Conservation (phyloP, 1,139 yeast genomes). For the Yamadazyma friedrichii region DNA sequence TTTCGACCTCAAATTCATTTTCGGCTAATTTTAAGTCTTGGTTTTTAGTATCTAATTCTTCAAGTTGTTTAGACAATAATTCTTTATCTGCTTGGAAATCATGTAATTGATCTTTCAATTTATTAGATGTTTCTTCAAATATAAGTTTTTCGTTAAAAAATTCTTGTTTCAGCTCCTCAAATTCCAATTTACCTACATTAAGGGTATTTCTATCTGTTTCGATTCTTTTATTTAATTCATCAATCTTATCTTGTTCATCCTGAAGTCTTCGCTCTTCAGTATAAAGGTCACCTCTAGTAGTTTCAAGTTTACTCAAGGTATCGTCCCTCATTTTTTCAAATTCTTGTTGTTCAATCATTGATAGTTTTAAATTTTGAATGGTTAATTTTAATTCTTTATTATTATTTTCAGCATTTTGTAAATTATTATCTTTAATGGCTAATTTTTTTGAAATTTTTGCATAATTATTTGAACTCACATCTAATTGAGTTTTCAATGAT, state of each 20-base stretch:
- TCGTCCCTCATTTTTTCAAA: slow-evolving; percentile 1
- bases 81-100: not conserved
- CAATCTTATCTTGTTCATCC: not conserved
- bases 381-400: slow-evolving; percentile 7
- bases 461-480: slow-evolving; percentile 30
- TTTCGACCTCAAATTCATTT: slow-evolving; percentile 1
- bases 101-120: not conserved
- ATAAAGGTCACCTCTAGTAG: not conserved
- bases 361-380: not conserved
- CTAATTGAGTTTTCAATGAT: slow-evolving; percentile 27
- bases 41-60: slow-evolving; percentile 2
- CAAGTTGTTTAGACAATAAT: slow-evolving; percentile 1
- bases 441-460: slow-evolving; percentile 28
- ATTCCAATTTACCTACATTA: not conserved
- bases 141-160: not conserved
- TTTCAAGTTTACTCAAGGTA: not conserved
- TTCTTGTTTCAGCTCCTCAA: not conserved
- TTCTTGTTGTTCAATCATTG: slow-evolving; percentile 1
- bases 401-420: slow-evolving; percentile 2
- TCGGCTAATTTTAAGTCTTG: slow-evolving; percentile 1
- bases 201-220: not conserved
- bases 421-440: slow-evolving; percentile 19
- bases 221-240: slow-evolving; percentile 1
- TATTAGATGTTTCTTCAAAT: not conserved
- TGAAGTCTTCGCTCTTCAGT: not conserved